Evolutionary conservation across 148 eudicot genomes (phyloP), one percentile per base, ranked within the genome.

Genomic region (Chenopodium berlandieri): DNA sequence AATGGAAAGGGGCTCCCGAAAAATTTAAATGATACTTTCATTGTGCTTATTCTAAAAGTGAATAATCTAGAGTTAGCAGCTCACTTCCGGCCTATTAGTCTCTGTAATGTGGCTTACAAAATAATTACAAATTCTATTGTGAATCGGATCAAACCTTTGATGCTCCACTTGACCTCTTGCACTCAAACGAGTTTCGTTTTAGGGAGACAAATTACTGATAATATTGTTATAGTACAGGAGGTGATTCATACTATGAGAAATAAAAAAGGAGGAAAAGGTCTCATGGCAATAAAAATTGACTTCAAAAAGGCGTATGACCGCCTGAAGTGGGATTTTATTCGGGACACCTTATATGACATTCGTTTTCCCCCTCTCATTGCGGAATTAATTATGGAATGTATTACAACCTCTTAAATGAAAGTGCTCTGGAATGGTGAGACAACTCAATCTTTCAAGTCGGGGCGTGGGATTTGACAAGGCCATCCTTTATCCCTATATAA

Each of bases 21-120:
- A 3, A 3, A 54, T 54, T 14, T 62, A 5, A 62, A 62, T 22
- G 25, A 62, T 9, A 62, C 66, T 22, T 2, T 20, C 4, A 4
- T 62, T 0, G 66, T 22, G 0, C 66, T 62, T 0, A 62, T 62
- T 0, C 66, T 27, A 4, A 62, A 62, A 23, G 25, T 62, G 8
- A 27, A 62, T 22, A 5, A 19, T 6, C n/a, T n/a, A 7, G 17
- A 58, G 4, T 2, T 17, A 17, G 63, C 63, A 17, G 0, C 19
- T 1, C 78, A 75, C 0, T 75, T 75, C 0, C 9, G 78, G 0
- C 78, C 62, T 0, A 75, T 75, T 0, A 5, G 32, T 7, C 8
- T 75, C 0, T 75, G 78, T 12, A 75, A 75, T 52, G 78, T 75
- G 17, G 20, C 34, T 7, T 75, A 40, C 7, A 75, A 75, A 31